Conservation (phyloP, 768 basidiomycete genomes). For the Xanthoconium purpureum region DNA sequence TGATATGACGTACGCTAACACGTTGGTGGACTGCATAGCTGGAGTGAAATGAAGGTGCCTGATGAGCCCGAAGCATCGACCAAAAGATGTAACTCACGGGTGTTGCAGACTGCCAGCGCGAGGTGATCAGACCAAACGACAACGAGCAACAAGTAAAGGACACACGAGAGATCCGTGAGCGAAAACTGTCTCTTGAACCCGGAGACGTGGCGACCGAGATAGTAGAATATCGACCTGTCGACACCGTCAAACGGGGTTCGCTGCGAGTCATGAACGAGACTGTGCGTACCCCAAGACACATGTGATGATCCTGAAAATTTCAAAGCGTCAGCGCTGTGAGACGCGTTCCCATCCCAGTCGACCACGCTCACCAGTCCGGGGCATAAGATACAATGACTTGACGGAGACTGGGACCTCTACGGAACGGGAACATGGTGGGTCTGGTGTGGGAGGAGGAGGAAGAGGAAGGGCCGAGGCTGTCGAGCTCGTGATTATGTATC, state of each 20-base stretch:
- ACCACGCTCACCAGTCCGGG: slow-evolving; percentile 63
- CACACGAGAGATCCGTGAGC: slow-evolving; percentile 69
- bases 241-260: not conserved
- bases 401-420: slow-evolving; percentile 16
- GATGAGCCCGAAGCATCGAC: not conserved
- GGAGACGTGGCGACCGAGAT: slow-evolving; percentile 49
- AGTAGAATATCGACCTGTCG: slow-evolving; percentile 52
- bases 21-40: slow-evolving; percentile 71
- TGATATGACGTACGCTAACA: slow-evolving; percentile 43
- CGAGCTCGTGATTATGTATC: not conserved
- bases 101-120: slow-evolving; percentile 29
- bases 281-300: slow-evolving; percentile 54
- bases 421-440: slow-evolving; percentile 10
- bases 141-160: slow-evolving; percentile 7
- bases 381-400: slow-evolving; percentile 50
- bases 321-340: not conserved
- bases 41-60: not conserved
- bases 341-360: not conserved
- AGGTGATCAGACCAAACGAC: slow-evolving; percentile 13
- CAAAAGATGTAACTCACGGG: slow-evolving; percentile 32
- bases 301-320: slow-evolving; percentile 56
- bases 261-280: not conserved
- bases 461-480: not conserved
- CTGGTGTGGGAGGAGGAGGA: not conserved
- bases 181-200: slow-evolving; percentile 81